phyloP scores from a whole-genome alignment of 441 rosid genomes.

The Erysimum pusillum region DNA sequence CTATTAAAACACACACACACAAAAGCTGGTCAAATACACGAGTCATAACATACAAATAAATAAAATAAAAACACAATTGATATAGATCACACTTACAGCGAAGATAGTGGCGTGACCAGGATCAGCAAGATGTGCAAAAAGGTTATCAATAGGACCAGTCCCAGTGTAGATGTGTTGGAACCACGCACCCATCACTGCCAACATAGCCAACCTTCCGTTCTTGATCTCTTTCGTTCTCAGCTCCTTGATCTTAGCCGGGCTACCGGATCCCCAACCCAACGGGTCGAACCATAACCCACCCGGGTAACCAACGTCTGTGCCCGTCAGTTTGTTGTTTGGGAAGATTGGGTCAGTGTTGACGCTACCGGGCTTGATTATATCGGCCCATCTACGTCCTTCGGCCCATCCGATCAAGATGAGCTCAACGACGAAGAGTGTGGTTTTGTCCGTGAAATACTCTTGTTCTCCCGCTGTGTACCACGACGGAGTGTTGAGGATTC shows the following conservation, averaged over 20 bases:
- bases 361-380: constrained; percentile 90
- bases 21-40: not conserved
- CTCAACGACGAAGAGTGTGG: constrained; percentile 85
- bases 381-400: constrained; percentile 97
- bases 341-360: constrained; percentile 96
- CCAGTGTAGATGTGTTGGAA: constrained; percentile 98
- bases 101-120: constrained; percentile 97
- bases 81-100: constrained; percentile 59
- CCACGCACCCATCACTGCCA: constrained; percentile 99
- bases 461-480: constrained; percentile 91
- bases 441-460: constrained; percentile 95
- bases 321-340: constrained; percentile 98
- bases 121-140: constrained; percentile 95
- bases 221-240: constrained; percentile 94
- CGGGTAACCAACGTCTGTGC: constrained; percentile 96
- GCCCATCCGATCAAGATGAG: constrained; percentile 93
- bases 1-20: constrained; percentile 50
- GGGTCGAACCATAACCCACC: constrained; percentile 99
- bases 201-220: constrained; percentile 94
- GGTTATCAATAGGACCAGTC: constrained; percentile 95
- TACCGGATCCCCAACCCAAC: constrained; percentile 89
- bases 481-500: constrained; percentile 89
- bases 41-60: not conserved
- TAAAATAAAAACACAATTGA: not conserved
- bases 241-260: constrained; percentile 84